Evolutionary conservation across 148 eudicot species (phyloP), one percentile per base, ranked within the genome.

Genomic region (Vaccinium corymbosum): DNA sequence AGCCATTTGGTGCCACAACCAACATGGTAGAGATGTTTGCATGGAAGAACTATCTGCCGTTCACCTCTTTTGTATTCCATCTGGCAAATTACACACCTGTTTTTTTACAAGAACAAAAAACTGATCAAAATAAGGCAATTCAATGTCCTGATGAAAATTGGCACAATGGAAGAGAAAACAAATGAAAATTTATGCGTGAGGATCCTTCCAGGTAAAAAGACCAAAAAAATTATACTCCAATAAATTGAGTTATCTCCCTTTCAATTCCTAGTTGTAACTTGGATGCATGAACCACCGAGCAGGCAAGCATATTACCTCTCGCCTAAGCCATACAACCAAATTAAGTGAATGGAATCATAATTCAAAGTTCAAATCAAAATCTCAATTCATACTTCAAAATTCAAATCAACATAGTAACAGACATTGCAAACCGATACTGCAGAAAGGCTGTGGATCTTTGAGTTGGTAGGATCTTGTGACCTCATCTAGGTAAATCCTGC

Each of bases 41-140:
- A 97, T 13, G 99, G 99, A 85, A 97, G 97, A 83, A 89, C 91
- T 38, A 97, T 87, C 49, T 85, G 90, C 75, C 89, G 91, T 59
- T 93, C 94, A 83, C 94, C 90, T 80, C 95, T 93, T 91, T 89
- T 94, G 72, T 91, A 97, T 84, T 94, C 95, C 99, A 97, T 97
- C 90, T 97, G 99, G 87, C 99, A 97, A 68, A 97, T 93, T 52
- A 97, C 99, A 79, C 99, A 97, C 91, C 99, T 96, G 92, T 80
- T 35, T 27, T 62, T 53, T 80, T 50, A 73, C 73, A 48, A 57
- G 25, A 11, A 11, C 19, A 32, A 19, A 32, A 29, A 38, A 8
- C 46, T 4, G 46, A 42, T 42, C 46, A 42, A 42, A 42, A 42
- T 42, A 42, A 42, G 5, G 46, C 5, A 42, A 42, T 42, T 35